Conservation (phyloP, 2,329 filamentous ascomycete genomes). For the Cryphonectria parasitica region DNA sequence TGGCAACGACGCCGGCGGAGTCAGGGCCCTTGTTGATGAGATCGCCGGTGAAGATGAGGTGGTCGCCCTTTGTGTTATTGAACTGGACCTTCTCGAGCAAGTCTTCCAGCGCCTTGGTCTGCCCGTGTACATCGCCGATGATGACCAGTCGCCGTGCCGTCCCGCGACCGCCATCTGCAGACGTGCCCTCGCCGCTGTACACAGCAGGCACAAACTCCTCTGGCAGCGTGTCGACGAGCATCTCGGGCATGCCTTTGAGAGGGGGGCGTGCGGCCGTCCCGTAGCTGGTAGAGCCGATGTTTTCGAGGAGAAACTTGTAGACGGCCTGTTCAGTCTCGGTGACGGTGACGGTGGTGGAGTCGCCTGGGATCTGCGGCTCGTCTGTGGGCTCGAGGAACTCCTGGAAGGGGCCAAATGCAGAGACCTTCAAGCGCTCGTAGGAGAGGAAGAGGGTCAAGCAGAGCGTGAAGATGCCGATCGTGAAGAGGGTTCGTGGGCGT, state of each 20-base stretch:
- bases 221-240: conserved; percentile 38
- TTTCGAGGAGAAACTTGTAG: conserved; percentile 10
- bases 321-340: conserved; percentile 16
- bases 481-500: conserved; percentile 39
- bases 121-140: conserved; percentile 92
- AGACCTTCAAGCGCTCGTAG: conserved; percentile 39
- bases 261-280: conserved; percentile 44
- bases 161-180: conserved; percentile 32
- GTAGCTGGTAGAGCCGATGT: conserved; percentile 43
- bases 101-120: conserved; percentile 66
- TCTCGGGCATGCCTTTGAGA: conserved; percentile 37
- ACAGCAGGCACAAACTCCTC: conserved; percentile 34
- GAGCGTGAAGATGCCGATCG: conserved; percentile 39
- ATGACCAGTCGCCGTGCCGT: conserved; percentile 68
- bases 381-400: conserved; percentile 17
- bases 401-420: conserved; percentile 30
- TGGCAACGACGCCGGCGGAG: conserved; percentile 74
- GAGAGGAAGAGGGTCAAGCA: conserved; percentile 39
- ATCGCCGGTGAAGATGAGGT: conserved; percentile 77
- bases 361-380: conserved; percentile 10
- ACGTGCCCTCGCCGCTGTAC: neutral
- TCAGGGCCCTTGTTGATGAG: conserved; percentile 87
- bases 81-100: conserved; percentile 72
- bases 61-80: conserved; percentile 62
- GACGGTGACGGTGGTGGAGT: neutral